A percentile compares a stretch with the other conserved stretches of the same genome.
These are phyloP conservation scores for Isabelozyma rhagii DNA, from an alignment of 805 yeast genomes.

Conservation along the genomic window DNA sequence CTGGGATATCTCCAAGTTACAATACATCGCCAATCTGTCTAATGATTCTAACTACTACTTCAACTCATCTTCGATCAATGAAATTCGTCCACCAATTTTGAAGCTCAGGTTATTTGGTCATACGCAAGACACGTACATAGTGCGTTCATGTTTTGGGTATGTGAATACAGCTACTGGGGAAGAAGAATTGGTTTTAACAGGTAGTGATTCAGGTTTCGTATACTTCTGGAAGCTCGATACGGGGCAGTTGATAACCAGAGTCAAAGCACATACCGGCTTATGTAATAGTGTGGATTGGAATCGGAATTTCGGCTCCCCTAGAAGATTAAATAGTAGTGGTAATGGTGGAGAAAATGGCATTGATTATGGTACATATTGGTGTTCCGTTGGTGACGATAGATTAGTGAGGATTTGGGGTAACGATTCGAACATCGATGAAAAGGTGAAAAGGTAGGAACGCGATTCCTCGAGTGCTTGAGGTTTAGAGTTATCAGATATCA, in stretches of 20 bases:
- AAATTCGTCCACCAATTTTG: conserved; percentile 39
- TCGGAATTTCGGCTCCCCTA: conserved; percentile 11
- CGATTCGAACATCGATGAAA: neutral
- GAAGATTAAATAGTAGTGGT: conserved; percentile 2
- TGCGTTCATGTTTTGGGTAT: conserved; percentile 77
- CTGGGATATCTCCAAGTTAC: conserved; percentile 61
- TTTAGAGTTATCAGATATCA: neutral
- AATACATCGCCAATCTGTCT: neutral
- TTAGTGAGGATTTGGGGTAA: conserved; percentile 66
- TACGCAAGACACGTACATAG: conserved; percentile 63
- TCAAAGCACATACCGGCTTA: conserved; percentile 61
- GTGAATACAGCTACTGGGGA: conserved; percentile 30
- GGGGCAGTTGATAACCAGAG: conserved; percentile 60
- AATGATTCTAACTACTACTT: conserved; percentile 1
- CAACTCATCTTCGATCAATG: conserved; percentile 18
- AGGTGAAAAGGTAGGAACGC: conserved; percentile 5
- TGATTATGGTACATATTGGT: conserved; percentile 57
- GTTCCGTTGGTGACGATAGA: conserved; percentile 83
- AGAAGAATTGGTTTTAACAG: conserved; percentile 72
- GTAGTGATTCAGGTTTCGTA: conserved; percentile 77
- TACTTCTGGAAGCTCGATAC: conserved; percentile 76
- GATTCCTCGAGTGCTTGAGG: neutral
- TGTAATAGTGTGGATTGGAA: conserved; percentile 84
- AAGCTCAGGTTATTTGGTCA: conserved; percentile 70
- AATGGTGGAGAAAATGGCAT: conserved; percentile 6